phyloP scores from a whole-genome alignment of 2,329 filamentous ascomycete genomes.

The Curvularia lunata region DNA sequence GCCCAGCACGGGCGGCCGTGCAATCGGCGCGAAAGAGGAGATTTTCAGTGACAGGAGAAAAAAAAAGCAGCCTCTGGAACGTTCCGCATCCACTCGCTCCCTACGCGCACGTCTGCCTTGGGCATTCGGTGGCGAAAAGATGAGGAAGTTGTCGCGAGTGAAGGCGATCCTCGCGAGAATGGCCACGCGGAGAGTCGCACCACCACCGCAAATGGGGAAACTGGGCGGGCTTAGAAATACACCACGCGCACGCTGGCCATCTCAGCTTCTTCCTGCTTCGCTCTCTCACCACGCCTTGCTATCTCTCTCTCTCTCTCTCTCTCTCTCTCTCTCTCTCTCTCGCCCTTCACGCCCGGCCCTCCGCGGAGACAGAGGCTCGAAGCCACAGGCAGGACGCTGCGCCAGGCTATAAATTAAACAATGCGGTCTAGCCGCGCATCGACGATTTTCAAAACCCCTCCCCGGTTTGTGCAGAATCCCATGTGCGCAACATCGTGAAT shows the following conservation, averaged over 20 bases:
- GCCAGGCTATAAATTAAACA: slow-evolving; percentile 16
- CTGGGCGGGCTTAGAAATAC: slow-evolving; percentile 1
- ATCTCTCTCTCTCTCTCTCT: not conserved
- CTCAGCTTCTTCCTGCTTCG: not conserved
- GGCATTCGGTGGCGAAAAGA: slow-evolving; percentile 2
- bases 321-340: not conserved
- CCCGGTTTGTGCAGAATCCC: slow-evolving; percentile 13
- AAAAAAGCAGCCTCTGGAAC: slow-evolving; percentile 1
- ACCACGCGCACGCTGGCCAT: not conserved
- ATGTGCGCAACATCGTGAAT: slow-evolving; percentile 13
- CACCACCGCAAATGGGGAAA: not conserved
- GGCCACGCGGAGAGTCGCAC: not conserved
- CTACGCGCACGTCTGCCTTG: not conserved
- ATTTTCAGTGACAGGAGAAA: not conserved
- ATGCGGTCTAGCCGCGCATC: slow-evolving; percentile 20
- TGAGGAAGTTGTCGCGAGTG: slow-evolving; percentile 2
- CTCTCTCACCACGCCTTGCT: not conserved
- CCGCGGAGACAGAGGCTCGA: slow-evolving; percentile 8
- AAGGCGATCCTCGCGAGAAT: not conserved
- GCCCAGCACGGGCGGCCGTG: slow-evolving; percentile 1
- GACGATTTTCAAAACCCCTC: slow-evolving; percentile 12
- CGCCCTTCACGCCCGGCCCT: not conserved
- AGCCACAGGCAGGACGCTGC: not conserved
- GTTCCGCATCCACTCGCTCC: not conserved
- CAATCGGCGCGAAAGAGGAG: slow-evolving; percentile 5